Base-by-base conservation (phyloP, 2,329 filamentous ascomycete genomes). In the Falciphora oryzae region DNA sequence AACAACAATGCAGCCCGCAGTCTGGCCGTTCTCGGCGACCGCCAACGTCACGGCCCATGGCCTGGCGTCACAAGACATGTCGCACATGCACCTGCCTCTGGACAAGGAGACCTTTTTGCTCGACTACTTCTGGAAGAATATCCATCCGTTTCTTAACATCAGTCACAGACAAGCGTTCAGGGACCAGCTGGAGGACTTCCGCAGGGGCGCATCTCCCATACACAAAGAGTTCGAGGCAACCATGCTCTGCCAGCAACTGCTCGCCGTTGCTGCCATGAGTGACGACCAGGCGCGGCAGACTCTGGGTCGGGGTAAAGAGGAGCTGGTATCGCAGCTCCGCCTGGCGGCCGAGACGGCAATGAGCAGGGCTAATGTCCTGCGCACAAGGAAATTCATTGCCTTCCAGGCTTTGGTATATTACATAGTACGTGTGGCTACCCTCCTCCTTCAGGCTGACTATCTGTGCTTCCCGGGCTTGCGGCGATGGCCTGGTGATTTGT, bases 71-170 rank as follows among this genome's bases (percentile, higher is more conserved):
- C n/a, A 38, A 14, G 59, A 50, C 25, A 18, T 44, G n/a, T 62
- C 60, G 8, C 38, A 29, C 31, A 62, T 62, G 60, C 32, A 62
- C 10, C 60, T 62, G 4, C 31, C 60, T 7, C 35, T 62, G 2
- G 60, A 50, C 13, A 35, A 62, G 35, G 32, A 62, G 35, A 62
- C 27, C 25, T 27, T 38, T 27, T n/a, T 62, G 22, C 27, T 62
- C n/a, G 60, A 62, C 13, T 50, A 44, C 35, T 62, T 38, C 25
- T 44, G 31, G 29, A 28, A 50, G n/a, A 53, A 53, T 10, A 16
- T 62, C 25, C 31, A 62, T 7, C 60, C 60, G 4, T 62, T 62
- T 11, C 1, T 62, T 22, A 62, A 38, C 31, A 13, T 22, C n/a
- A 50, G 8, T 22, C 60, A 62, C 60, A 13, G 32, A 22, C 32